Base-by-base conservation (phyloP, 2,329 filamentous ascomycete species). In the Colletotrichum tabaci region DNA sequence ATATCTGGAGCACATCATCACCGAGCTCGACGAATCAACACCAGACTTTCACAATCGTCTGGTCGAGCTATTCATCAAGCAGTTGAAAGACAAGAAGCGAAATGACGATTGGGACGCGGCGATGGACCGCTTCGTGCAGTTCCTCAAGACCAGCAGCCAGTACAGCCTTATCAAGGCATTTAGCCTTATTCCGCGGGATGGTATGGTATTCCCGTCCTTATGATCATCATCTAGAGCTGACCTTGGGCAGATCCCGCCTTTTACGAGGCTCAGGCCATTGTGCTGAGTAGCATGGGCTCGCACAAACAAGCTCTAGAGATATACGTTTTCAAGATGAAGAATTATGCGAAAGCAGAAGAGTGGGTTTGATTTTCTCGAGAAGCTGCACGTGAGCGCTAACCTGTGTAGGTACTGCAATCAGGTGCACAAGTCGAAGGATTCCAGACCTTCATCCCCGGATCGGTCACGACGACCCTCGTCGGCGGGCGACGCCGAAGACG, bases 281-380 rank as follows among this genome's bases (percentile, higher is more conserved):
- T 98, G 23, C 89, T 98, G 49, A 95, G 94, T 81, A 97, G 96
- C 76, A 98, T 98, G 94, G 94, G 94, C 8, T 93, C 96, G 77
- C 95, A 99, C 83, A 95, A 94, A 79, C 95, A 98, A 82, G 96
- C 96, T 0, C 85, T 99, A n/a, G 93, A 96, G 79, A 98, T 99
- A 63, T 99, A 98, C 80, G 96, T 98, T 38, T 99, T 98, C 83
- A 96, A 96, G 80, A 89, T 99, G 80, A 86, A 93, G 75, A 92
- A 98, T 80, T 96, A 94, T 74, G 85, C 84, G 15, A 98, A 98
- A 82, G 96, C 96, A 42, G 96, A 99, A 88, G 94, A 98, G 92
- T 98, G 84, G 73, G 91, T 86, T 57, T 16, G 46, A 50, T 38
- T 35, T 6, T 3, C 1, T 18, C 47, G 4, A n/a, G 2, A 12